A percentile compares a stretch with the other conserved stretches of the same genome.
Evolutionary conservation across 805 yeast genomes (phyloP).

Genomic region (Candida ovalis): DNA sequence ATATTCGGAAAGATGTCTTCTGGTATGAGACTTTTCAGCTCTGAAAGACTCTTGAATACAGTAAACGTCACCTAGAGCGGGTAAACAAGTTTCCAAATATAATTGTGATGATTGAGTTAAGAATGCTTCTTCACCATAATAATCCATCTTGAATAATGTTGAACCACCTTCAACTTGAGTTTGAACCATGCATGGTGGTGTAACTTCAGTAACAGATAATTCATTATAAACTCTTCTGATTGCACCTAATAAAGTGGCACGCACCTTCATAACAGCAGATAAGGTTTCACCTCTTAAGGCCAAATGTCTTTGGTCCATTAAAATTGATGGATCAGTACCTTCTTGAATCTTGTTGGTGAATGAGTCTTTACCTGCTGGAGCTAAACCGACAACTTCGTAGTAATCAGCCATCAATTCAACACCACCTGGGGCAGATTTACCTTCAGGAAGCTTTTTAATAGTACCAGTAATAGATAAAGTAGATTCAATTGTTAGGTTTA

Average conservation of each 20-base stretch:
- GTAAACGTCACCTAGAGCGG: constrained; percentile 95
- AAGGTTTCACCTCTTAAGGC: constrained; percentile 95
- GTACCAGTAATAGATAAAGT: constrained; percentile 79
- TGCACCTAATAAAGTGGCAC: constrained; percentile 72
- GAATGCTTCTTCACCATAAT: constrained; percentile 96
- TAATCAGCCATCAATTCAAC: constrained; percentile 90
- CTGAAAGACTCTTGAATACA: constrained; percentile 98
- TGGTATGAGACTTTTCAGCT: constrained; percentile 97
- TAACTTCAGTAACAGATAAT: constrained; percentile 80
- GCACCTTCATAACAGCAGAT: constrained; percentile 89
- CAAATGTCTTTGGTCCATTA: constrained; percentile 93
- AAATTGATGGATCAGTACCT: constrained; percentile 85
- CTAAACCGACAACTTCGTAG: constrained; percentile 84
- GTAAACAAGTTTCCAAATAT: constrained; percentile 93
- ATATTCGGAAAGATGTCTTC: constrained; percentile 96
- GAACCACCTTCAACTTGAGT: constrained; percentile 99
- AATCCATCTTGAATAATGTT: constrained; percentile 85
- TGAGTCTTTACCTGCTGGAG: constrained; percentile 95
- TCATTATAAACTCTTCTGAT: constrained; percentile 75
- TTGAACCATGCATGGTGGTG: constrained; percentile 99
- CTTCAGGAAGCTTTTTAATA: constrained; percentile 83
- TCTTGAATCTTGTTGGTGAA: constrained; percentile 93
- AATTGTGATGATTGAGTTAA: constrained; percentile 96
- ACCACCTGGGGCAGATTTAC: constrained; percentile 96
- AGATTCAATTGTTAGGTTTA: constrained; percentile 83